Evolutionary conservation across 169 alveolate species (phyloP).

Genomic region (Cryptosporidium meleagridis): DNA sequence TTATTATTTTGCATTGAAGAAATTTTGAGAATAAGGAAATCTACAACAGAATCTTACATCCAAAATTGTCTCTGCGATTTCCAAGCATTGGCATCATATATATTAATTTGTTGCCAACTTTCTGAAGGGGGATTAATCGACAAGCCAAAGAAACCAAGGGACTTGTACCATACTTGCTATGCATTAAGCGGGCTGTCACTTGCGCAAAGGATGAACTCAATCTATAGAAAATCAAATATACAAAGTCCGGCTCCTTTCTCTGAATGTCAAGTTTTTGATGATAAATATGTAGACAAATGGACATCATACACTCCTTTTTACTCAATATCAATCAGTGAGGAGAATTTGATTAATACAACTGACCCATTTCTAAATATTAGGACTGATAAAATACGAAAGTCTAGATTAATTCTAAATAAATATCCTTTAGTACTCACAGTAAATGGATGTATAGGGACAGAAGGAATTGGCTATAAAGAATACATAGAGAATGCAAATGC

Average conservation of each 20-base stretch:
- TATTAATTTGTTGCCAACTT: conserved; percentile 77
- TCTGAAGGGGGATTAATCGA: conserved; percentile 92
- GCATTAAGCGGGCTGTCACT: conserved; percentile 90
- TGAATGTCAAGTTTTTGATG: neutral
- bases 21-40: conserved; percentile 79
- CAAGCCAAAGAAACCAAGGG: conserved; percentile 95
- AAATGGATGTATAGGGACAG: conserved; percentile 32
- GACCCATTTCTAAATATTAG: conserved; percentile 66
- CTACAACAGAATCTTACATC: conserved; percentile 77
- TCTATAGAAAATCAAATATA: neutral
- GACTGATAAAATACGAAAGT: conserved; percentile 52
- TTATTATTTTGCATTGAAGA: conserved; percentile 85
- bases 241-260: neutral
- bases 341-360: conserved; percentile 36
- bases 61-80: conserved; percentile 67
- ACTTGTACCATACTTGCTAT: conserved; percentile 95
- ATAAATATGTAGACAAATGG: conserved; percentile 6
- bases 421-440: conserved; percentile 28
- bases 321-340: neutral
- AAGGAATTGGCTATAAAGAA: conserved; percentile 50
- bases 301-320: conserved; percentile 6
- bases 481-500: conserved; percentile 21
- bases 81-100: conserved; percentile 75
- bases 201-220: conserved; percentile 70
- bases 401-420: conserved; percentile 20